Conservation (phyloP, 2,329 filamentous ascomycete species). For the Sporothrix luriei region DNA sequence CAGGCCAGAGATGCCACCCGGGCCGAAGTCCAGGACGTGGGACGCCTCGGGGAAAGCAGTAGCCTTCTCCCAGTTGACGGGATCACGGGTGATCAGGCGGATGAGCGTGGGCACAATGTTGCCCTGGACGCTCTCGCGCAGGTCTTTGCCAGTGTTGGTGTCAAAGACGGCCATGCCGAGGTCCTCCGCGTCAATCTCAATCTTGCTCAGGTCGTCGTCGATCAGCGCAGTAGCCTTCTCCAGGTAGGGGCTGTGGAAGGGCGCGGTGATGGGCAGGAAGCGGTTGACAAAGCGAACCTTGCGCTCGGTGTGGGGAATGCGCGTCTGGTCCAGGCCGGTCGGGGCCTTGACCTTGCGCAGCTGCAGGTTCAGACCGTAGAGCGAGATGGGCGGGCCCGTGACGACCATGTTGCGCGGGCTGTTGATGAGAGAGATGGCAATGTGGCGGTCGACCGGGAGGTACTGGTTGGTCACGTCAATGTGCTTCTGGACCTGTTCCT, state of each 20-base stretch:
- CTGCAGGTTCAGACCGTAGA: constrained; percentile 94
- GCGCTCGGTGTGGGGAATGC: constrained; percentile 90
- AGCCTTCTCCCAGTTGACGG: constrained; percentile 94
- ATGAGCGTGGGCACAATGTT: constrained; percentile 86
- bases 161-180: constrained; percentile 86
- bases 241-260: constrained; percentile 97
- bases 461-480: constrained; percentile 97
- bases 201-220: constrained; percentile 80
- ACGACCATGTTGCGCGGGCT: constrained; percentile 97
- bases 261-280: constrained; percentile 95
- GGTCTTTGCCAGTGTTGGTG: constrained; percentile 84
- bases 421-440: constrained; percentile 93
- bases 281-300: constrained; percentile 96
- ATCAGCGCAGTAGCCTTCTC: constrained; percentile 79
- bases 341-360: constrained; percentile 96
- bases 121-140: constrained; percentile 68
- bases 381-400: constrained; percentile 89
- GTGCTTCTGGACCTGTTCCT: constrained; percentile 88
- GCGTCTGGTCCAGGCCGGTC: constrained; percentile 94
- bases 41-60: constrained; percentile 89
- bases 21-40: constrained; percentile 94
- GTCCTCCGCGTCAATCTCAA: constrained; percentile 71
- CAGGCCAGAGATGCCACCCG: constrained; percentile 93
- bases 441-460: constrained; percentile 87
- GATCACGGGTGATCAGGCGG: constrained; percentile 90